phyloP scores from a whole-genome alignment of 2,329 filamentous ascomycete genomes.

The Emmonsiellopsis sp. region DNA sequence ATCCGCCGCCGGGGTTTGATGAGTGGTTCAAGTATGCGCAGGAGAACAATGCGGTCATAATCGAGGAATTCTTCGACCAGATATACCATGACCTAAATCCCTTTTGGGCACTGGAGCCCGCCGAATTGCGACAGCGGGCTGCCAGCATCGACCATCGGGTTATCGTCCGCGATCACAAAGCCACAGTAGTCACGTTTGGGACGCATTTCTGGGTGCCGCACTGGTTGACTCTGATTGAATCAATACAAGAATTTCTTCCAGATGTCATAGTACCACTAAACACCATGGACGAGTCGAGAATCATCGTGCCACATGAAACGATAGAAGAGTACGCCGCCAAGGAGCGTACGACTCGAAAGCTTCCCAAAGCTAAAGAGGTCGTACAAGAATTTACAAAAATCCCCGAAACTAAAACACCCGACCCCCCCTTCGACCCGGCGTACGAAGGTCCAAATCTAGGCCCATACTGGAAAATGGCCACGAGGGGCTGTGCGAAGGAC shows the following conservation, averaged over 20 bases:
- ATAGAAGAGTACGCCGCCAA: conserved; percentile 30
- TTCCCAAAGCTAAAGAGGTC: conserved; percentile 21
- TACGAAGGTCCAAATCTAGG: conserved; percentile 10
- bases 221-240: conserved; percentile 33
- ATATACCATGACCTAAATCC: conserved; percentile 42
- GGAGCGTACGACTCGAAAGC: conserved; percentile 20
- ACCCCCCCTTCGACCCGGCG: conserved; percentile 5
- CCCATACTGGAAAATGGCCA: conserved; percentile 35
- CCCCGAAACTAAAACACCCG: background rate
- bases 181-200: conserved; percentile 20
- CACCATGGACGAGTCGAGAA: conserved; percentile 40
- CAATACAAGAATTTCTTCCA: conserved; percentile 30
- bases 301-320: conserved; percentile 40
- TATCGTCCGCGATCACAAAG: conserved; percentile 32
- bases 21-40: conserved; percentile 39
- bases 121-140: conserved; percentile 34
- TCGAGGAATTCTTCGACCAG: conserved; percentile 45
- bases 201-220: conserved; percentile 30
- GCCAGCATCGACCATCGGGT: conserved; percentile 30
- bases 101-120: conserved; percentile 40
- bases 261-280: conserved; percentile 42
- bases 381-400: conserved; percentile 16
- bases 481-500: conserved; percentile 28
- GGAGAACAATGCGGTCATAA: conserved; percentile 32
- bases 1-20: conserved; percentile 44